Percentiles rank a stretch among this genome's conserved stretches.
Evolutionary conservation across 352 stramenopile genomes (phyloP).

Genomic region (Pythium pyrilobum): DNA sequence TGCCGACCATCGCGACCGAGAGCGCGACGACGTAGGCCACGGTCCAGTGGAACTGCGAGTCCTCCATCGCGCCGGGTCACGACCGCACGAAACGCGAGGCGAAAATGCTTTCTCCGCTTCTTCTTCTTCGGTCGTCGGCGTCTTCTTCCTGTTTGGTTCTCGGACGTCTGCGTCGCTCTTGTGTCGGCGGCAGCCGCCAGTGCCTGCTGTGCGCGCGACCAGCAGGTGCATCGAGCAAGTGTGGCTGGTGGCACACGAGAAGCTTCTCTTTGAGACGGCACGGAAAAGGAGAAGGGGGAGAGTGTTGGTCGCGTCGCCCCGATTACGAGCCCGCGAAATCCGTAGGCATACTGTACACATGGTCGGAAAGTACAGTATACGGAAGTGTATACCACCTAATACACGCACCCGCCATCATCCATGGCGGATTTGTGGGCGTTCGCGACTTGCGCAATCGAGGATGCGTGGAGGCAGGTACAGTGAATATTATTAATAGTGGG

Average conservation of each 20-base stretch:
- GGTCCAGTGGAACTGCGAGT: conserved; percentile 50
- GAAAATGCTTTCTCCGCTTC: neutral
- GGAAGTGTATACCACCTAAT: neutral
- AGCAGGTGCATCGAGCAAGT: neutral
- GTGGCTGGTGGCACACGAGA: neutral
- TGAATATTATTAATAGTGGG: too few species aligned
- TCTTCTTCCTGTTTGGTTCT: too few species aligned
- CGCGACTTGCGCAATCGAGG: too few species aligned
- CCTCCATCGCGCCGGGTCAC: conserved; percentile 31
- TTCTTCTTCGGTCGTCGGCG: too few species aligned
- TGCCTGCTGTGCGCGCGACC: too few species aligned
- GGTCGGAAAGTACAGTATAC: too few species aligned
- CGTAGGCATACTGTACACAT: too few species aligned
- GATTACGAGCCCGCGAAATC: neutral
- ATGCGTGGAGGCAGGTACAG: too few species aligned
- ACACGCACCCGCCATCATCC: neutral
- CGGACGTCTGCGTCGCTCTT: too few species aligned
- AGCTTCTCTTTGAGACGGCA: too few species aligned
- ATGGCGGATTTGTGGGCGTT: too few species aligned
- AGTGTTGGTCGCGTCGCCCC: neutral
- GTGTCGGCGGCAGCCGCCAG: too few species aligned
- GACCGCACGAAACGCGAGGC: neutral
- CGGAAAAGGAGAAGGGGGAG: neutral
- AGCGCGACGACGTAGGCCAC: conserved; percentile 52
- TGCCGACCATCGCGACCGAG: conserved; percentile 33